Base-by-base conservation (phyloP, 257 asterid species). In the Solanum habrochaites region DNA sequence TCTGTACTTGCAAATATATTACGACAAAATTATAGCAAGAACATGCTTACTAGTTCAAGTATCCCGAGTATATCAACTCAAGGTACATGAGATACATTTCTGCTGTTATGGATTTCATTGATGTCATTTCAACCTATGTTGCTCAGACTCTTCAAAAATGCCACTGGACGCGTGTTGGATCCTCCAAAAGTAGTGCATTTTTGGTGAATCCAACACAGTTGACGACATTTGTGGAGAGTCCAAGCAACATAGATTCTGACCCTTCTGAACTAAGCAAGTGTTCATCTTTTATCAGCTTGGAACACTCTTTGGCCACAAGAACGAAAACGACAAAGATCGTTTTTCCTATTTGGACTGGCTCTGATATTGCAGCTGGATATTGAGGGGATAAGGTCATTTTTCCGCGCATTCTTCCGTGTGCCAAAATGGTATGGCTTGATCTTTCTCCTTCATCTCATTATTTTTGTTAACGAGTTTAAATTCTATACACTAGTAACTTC, bases 291-390 rank as follows among this genome's bases (percentile, higher is more conserved):
- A 43, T 88, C 94, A 97, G 99, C 99, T 56, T 97, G 99, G 99
- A 93, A 96, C 47, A 92, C 99, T 11, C 99, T 97, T 47, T 97
- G 99, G 99, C 98, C 99, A 2, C 95, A 88, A 87, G 99, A 97
- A 91, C 92, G 98, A 91, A 97, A 97, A 89, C 90, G 99, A 80
- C 99, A 97, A 86, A 92, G 99, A 73, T 95, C 99, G 2, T 96
- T 97, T 88, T 97, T 97, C 91, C 97, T 97, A 14, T 97, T 97
- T n/a, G 99, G 99, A 6, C 86, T 97, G 74, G 99, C 99, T 11
- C 99, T 97, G 66, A 97, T 97, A 90, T 29, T 95, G 92, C 95
- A 97, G 86, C 93, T 96, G 85, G 99, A 97, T 88, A 93, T 89
- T 23, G 98, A 95, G 86, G 98, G 98, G 87, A 95, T 95, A 88